Base-by-base conservation (phyloP, 2,329 filamentous ascomycete genomes). In the Beauveria brongniartii region DNA sequence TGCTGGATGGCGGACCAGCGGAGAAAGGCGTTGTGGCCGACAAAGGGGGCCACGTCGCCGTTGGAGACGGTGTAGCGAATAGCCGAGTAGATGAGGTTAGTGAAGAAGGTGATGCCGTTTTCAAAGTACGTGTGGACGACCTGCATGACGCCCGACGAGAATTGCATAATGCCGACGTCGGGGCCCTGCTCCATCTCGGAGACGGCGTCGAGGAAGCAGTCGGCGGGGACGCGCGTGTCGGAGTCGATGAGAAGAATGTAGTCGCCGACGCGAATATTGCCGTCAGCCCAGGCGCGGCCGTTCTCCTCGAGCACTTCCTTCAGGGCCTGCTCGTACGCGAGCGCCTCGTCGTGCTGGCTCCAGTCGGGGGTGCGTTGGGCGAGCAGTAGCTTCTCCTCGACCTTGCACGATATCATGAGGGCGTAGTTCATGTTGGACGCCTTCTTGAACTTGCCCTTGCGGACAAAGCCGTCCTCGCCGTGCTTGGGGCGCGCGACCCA, bases 351-450 rank as follows among this genome's bases (percentile, higher is more conserved):
- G 61, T 64, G 1, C 59, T 50, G 1, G 58, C 80, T 85, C 88
- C 89, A 91, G 59, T 81, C 76, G 4, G 77, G 73, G 12, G 78
- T 75, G 57, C 89, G 84, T 61, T 84, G 73, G 66, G 87, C 75
- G 40, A 73, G 70, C 22, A 75, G 71, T 3, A 91, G 78, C 74
- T 85, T 88, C 55, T 90, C 88, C 70, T 91, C 62, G 5, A 68
- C 37, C 22, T 67, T 82, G 81, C 41, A 82, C 84, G 58, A 88
- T 73, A 65, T 80, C 88, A 40, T 81, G 61, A 90, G 75, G 3
- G 80, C 86, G 67, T 85, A 90, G 70, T 90, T 90, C 87, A 90
- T 90, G 74, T 90, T 90, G 28, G 85, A 89, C 1, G 86, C 85
- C 72, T 89, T 88, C 75, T 89, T 89, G 77, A 88, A 89, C 69